A percentile compares a stretch with the other conserved stretches of the same genome.
These are phyloP conservation scores for Zelopaecilomyces penicillatus DNA, from an alignment of 2,329 filamentous ascomycete species.

Conservation along the genomic window DNA sequence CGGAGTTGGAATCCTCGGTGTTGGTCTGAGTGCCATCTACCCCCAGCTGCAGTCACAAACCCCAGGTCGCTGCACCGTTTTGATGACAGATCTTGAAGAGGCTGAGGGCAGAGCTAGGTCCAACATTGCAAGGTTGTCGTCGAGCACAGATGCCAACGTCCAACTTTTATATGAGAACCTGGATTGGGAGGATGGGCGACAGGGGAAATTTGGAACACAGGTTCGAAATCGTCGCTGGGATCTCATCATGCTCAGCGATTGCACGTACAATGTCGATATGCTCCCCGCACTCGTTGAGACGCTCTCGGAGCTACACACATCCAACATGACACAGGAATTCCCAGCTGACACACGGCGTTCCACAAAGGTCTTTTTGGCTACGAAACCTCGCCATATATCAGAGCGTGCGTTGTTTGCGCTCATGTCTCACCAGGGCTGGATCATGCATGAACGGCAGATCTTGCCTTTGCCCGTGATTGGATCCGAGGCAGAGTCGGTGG, in stretches of 20 bases:
- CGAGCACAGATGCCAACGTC: slow-evolving; percentile 4
- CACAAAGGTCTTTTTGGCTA: slow-evolving; percentile 44
- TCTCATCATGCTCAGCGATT: slow-evolving; percentile 48
- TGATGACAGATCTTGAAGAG: slow-evolving; percentile 48
- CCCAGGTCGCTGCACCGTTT: slow-evolving; percentile 23
- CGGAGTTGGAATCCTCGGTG: slow-evolving; percentile 47
- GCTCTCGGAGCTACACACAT: slow-evolving; percentile 38
- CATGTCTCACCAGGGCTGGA: slow-evolving; percentile 39
- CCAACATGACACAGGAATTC: slow-evolving; percentile 20
- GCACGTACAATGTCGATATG: slow-evolving; percentile 53
- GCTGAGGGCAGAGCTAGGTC: slow-evolving; percentile 39
- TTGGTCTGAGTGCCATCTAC: slow-evolving; percentile 36
- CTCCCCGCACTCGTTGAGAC: slow-evolving; percentile 46
- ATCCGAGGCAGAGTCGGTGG: slow-evolving; percentile 35
- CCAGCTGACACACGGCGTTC: slow-evolving; percentile 11
- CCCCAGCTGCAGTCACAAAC: slow-evolving; percentile 12
- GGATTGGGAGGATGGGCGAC: slow-evolving; percentile 46
- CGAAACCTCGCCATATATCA: slow-evolving; percentile 39
- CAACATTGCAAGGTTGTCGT: slow-evolving; percentile 34
- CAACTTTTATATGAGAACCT: slow-evolving; percentile 43
- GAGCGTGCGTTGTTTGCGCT: slow-evolving; percentile 41
- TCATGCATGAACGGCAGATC: slow-evolving; percentile 29
- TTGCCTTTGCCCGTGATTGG: slow-evolving; percentile 40
- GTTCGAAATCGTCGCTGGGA: slow-evolving; percentile 38
- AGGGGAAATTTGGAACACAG: slow-evolving; percentile 34